These are phyloP conservation scores for Aegilops umbellulata DNA, from an alignment of 176 grass and related monocot genomes.

Conservation along the genomic window DNA sequence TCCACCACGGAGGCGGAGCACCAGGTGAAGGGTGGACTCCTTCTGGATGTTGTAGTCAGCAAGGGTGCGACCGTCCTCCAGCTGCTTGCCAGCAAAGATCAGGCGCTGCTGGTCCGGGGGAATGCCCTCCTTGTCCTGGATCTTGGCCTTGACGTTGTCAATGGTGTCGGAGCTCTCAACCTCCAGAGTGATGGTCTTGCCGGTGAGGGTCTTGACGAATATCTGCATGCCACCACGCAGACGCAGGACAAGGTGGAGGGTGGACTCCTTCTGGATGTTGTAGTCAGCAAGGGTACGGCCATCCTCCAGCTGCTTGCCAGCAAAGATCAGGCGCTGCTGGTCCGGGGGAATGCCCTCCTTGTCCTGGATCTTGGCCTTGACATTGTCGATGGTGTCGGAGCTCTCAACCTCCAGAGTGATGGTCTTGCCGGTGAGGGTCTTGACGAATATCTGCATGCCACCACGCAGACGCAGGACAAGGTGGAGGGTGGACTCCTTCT, in stretches of 20 bases:
- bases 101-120: conserved; percentile 80
- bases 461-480: conserved; percentile 23
- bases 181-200: conserved; percentile 56
- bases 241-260: conserved; percentile 52
- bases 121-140: conserved; percentile 87
- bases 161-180: conserved; percentile 53
- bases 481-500: conserved; percentile 58
- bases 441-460: conserved; percentile 48
- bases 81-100: conserved; percentile 83
- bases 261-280: conserved; percentile 79
- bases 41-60: conserved; percentile 95
- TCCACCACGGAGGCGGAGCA: conserved; percentile 49
- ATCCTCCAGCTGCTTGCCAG: conserved; percentile 64
- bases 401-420: conserved; percentile 46
- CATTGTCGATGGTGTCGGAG: conserved; percentile 53
- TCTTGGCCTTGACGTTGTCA: conserved; percentile 80
- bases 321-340: conserved; percentile 51
- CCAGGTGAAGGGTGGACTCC: conserved; percentile 62
- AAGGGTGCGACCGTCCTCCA: conserved; percentile 72
- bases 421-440: conserved; percentile 53
- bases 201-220: conserved; percentile 42
- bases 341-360: conserved; percentile 74
- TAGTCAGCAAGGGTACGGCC: conserved; percentile 58
- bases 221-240: conserved; percentile 60
- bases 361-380: conserved; percentile 75